Base-by-base conservation (phyloP, 169 alveolate species). In the Eimeria praecox region DNA sequence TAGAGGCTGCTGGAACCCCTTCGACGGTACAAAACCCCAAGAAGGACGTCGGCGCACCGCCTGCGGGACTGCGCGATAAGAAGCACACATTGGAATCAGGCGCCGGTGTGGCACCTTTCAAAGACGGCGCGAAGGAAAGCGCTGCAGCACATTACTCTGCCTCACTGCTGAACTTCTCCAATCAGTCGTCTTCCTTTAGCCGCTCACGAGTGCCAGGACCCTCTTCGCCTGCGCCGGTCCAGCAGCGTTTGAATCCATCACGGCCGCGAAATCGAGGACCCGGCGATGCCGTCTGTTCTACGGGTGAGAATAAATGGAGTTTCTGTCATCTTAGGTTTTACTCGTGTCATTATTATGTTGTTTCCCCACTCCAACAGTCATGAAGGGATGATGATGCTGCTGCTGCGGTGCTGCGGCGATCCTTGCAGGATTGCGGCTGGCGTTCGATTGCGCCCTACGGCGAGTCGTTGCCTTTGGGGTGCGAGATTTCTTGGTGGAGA, bases 361-460 rank as follows among this genome's bases (percentile, higher is more conserved):
- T 49, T 49, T n/a, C n/a, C n/a, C n/a, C n/a, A n/a, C n/a, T n/a
- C n/a, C n/a, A n/a, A n/a, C n/a, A n/a, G n/a, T n/a, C n/a, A n/a
- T n/a, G n/a, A n/a, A n/a, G n/a, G n/a, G n/a, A n/a, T n/a, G n/a
- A n/a, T 64, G 75, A 64, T 12, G 75, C 9, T 38, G 9, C 4
- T 35, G 16, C 18, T 27, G 9, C 0, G 83, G 12, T 73, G 52
- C 83, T 38, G n/a, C 12, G 83, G 14, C 14, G 83, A 59, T 16
- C 38, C 9, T 44, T 40, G 2, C 92, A 86, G 92, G 92, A 16
- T 80, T 86, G 42, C 62, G 92, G 20, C 92, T 86, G 40, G 92
- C 92, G 73, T 86, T 86, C 40, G 92, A 86, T 40, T 86, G 92
- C 92, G 92, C 92, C 4, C 24, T 86, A 59, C 62, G 78, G 42